phyloP scores from a whole-genome alignment of 768 basidiomycete genomes.

The Aureoboletus auriporus region DNA sequence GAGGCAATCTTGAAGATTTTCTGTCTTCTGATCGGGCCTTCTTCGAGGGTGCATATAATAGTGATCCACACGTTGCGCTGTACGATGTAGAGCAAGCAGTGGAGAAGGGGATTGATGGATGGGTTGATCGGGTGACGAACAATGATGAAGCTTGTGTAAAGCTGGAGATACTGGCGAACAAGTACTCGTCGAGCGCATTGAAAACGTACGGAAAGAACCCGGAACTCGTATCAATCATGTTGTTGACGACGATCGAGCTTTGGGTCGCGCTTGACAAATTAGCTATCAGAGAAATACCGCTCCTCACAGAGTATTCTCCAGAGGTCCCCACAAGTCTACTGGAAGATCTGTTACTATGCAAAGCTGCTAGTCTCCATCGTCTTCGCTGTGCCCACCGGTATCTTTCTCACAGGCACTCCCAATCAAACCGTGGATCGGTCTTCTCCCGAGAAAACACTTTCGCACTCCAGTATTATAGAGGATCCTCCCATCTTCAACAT shows the following conservation, averaged over 20 bases:
- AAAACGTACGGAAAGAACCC: constrained; percentile 30
- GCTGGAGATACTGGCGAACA: constrained; percentile 19
- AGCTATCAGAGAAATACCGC: constrained; percentile 13
- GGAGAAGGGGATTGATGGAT: constrained; percentile 28
- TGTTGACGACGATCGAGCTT: constrained; percentile 35
- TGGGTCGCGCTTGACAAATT: constrained; percentile 35
- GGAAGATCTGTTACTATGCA: constrained; percentile 28
- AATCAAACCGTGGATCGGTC: constrained; percentile 24
- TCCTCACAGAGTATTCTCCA: constrained; percentile 30
- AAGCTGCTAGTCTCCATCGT: constrained; percentile 23
- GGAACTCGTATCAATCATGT: constrained; percentile 39
- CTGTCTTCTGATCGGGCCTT: constrained; percentile 6
- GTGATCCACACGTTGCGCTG: constrained; percentile 16
- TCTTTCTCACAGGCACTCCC: constrained; percentile 26
- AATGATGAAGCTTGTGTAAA: constrained; percentile 10
- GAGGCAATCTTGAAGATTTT: constrained; percentile 14
- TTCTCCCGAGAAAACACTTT: constrained; percentile 32
- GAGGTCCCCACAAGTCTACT: constrained; percentile 27
- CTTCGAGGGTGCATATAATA: constrained; percentile 1
- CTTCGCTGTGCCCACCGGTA: constrained; percentile 27
- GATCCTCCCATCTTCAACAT: constrained; percentile 14
- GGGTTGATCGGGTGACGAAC: constrained; percentile 23
- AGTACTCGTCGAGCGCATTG: constrained; percentile 26
- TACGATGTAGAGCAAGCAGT: constrained; percentile 37
- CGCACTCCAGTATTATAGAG: constrained; percentile 32